A percentile compares a stretch with the other conserved stretches of the same genome.
These are phyloP conservation scores for Sporobolus alterniflorus DNA, from an alignment of 202 grass and related monocot species.

Conservation along the genomic window DNA sequence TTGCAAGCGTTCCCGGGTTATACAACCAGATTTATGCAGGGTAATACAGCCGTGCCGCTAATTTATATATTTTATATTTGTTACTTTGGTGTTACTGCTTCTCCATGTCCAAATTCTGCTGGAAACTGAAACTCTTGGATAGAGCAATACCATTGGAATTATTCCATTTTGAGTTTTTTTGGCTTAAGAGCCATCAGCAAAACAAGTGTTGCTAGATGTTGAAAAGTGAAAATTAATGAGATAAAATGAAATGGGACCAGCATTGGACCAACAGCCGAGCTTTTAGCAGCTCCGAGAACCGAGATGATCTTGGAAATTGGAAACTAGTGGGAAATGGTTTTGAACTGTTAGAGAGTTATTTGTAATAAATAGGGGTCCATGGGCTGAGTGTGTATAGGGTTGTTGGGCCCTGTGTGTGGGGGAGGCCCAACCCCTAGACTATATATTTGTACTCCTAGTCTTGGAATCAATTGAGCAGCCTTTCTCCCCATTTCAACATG, in stretches of 20 bases:
- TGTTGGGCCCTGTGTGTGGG: too few relatives aligned
- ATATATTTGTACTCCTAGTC: too few relatives aligned
- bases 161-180: not conserved
- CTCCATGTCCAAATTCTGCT: not conserved
- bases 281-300: not conserved
- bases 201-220: not conserved
- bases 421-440: too few relatives aligned
- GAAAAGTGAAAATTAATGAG: not conserved
- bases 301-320: not conserved
- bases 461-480: too few relatives aligned
- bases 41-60: slow-evolving; percentile 52
- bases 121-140: not conserved
- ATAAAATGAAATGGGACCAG: not conserved
- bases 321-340: not conserved
- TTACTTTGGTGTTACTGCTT: not conserved
- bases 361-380: too few relatives aligned
- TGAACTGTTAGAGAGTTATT: too few relatives aligned
- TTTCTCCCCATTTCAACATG: too few relatives aligned
- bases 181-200: not conserved
- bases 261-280: not conserved
- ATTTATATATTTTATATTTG: slow-evolving; percentile 2
- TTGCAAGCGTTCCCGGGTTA: slow-evolving; percentile 83
- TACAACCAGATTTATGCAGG: slow-evolving; percentile 93
- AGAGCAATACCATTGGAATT: not conserved
- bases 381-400: too few relatives aligned